Conservation (phyloP, 306 rosid species). For the Cucumis hystrix region DNA sequence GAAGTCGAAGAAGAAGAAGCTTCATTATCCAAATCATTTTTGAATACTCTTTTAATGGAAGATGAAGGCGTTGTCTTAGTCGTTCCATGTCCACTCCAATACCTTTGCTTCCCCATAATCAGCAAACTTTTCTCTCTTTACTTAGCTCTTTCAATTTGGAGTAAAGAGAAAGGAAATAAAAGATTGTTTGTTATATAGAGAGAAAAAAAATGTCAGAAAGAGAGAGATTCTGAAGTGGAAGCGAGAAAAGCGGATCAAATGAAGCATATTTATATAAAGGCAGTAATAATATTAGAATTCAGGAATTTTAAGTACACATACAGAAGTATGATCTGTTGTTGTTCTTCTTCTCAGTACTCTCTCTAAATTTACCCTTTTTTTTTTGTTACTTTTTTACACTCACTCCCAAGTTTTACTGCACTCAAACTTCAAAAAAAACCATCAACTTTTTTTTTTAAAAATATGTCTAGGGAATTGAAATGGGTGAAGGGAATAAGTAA, state of each 20-base stretch:
- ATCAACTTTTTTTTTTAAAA: not conserved
- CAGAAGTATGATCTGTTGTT: not conserved
- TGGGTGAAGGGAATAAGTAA: constrained; percentile 21
- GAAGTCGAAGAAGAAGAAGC: constrained; percentile 25
- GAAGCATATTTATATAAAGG: constrained; percentile 21
- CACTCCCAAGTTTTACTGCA: constrained; percentile 51
- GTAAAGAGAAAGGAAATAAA: not conserved
- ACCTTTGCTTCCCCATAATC: constrained; percentile 55
- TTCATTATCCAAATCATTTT: constrained; percentile 15
- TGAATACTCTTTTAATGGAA: not conserved
- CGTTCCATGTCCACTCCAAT: constrained; percentile 29
- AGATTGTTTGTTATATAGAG: not conserved
- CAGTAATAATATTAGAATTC: constrained; percentile 28
- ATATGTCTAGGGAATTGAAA: constrained; percentile 19
- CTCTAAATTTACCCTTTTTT: not conserved
- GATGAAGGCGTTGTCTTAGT: constrained; percentile 7
- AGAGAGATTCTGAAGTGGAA: constrained; percentile 21
- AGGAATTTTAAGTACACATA: constrained; percentile 35
- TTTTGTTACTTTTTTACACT: constrained; percentile 25
- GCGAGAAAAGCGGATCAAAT: constrained; percentile 72
- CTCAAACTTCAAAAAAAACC: not conserved
- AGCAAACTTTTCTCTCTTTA: not conserved
- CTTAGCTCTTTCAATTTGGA: not conserved
- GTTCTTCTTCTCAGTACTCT: not conserved
- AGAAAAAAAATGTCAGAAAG: not conserved